These are phyloP conservation scores for Penicillium chermesinum DNA, from an alignment of 495 filamentous ascomycete genomes.

Conservation along the genomic window DNA sequence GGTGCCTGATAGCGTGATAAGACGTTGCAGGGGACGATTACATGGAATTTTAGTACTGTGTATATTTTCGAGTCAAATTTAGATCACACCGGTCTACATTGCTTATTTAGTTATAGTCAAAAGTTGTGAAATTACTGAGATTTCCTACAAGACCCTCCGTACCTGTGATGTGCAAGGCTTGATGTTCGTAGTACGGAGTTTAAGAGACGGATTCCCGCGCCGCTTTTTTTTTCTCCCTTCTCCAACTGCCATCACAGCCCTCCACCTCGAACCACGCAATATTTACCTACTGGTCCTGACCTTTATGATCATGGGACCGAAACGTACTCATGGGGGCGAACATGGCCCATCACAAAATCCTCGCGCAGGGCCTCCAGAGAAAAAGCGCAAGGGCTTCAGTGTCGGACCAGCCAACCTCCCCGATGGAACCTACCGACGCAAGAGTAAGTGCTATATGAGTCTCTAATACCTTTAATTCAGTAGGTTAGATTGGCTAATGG, in stretches of 20 bases:
- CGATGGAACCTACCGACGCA: conserved; percentile 85
- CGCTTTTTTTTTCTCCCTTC: conserved; percentile 22
- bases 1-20: neutral
- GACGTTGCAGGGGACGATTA: neutral
- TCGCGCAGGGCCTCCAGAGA: conserved; percentile 40
- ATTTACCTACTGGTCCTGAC: neutral
- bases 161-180: no score
- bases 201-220: no score
- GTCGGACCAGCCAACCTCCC: conserved; percentile 91
- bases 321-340: conserved; percentile 53
- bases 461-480: neutral
- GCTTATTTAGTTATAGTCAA: no score
- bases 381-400: conserved; percentile 62
- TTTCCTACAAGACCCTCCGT: no score
- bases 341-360: conserved; percentile 23
- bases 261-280: neutral
- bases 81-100: no score
- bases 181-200: no score
- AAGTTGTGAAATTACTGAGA: no score
- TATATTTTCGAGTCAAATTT: no score
- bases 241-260: neutral
- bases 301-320: conserved; percentile 53
- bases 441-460: conserved; percentile 59
- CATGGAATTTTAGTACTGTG: no score
- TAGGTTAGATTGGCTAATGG: neutral